Base-by-base conservation (phyloP, 1,139 yeast species). In the Arxiozyma heterogenica region DNA sequence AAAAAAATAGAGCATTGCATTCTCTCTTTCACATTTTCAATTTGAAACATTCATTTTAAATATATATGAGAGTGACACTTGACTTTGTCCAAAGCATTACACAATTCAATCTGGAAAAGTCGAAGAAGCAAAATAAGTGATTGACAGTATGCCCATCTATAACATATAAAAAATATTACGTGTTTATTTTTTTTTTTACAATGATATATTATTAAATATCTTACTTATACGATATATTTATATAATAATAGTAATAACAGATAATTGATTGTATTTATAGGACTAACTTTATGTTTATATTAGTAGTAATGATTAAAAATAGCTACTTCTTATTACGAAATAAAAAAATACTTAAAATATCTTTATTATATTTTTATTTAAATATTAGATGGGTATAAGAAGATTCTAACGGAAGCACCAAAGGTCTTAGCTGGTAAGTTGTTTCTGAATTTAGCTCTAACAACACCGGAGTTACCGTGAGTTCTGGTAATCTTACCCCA, bases 331-430 rank as follows among this genome's bases (percentile, higher is more conserved):
- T 44, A 44, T 27, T 25, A 44, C 34, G 47, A 44, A 44, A 44
- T n/a, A n/a, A 45, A 30, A 34, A 45, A 45, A 45, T 45, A 45
- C 47, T 45, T 30, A 45, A 27, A 45, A 45, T 45, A 45, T 45
- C 34, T 27, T 43, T 22, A 46, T 46, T 47, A 42, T n/a, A 30
- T 20, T 43, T 39, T 41, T 45, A 59, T 67, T 88, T 91, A 93
- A 86, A 93, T 93, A 95, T 86, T 91, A 71, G 98, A 93, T 81
- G 98, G 98, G 89, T 93, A 93, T 80, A 93, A 91, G 95, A 93
- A 90, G 83, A 93, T 85, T 84, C 98, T 89, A 77, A 93, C 98
- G 68, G 96, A 86, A 75, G 98, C 97, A 82, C 98, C 98, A 76
- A 93, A 90, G 71, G 98, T 89, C 88, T 91, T 90, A 72, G 98